Conservation (phyloP, 108 stramenopile genomes). For the Pseudonitzschia delicatissima region DNA sequence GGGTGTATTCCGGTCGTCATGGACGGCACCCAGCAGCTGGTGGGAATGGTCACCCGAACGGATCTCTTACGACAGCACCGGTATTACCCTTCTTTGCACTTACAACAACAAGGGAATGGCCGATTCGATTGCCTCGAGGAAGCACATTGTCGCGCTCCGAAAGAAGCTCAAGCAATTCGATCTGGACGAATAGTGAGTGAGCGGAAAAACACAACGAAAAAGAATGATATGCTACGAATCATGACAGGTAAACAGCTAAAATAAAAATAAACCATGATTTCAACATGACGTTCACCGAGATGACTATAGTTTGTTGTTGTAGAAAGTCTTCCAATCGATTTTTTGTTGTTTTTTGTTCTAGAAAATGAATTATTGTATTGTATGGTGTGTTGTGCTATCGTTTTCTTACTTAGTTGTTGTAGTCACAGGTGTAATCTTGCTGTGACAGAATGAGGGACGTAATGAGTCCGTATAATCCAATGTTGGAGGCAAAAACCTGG, state of each 20-base stretch:
- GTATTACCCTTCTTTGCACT: slow-evolving; percentile 81
- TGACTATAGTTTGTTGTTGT: too few relatives aligned
- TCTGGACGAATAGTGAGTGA: slow-evolving; percentile 35
- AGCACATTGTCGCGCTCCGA: slow-evolving; percentile 77
- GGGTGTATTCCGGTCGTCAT: slow-evolving; percentile 84
- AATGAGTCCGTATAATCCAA: slow-evolving; percentile 97
- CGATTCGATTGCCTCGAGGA: slow-evolving; percentile 69
- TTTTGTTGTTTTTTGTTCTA: neutral
- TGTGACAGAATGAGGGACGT: slow-evolving; percentile 92
- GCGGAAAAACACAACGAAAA: neutral
- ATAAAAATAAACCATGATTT: too few relatives aligned
- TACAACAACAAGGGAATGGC: slow-evolving; percentile 89
- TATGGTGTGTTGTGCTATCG: neutral
- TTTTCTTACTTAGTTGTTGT: slow-evolving; percentile 12
- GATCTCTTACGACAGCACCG: slow-evolving; percentile 83
- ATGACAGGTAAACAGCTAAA: too few relatives aligned
- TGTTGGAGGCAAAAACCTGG: slow-evolving; percentile 96
- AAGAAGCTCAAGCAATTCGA: slow-evolving; percentile 82
- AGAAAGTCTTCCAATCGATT: too few relatives aligned
- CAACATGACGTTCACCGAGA: too few relatives aligned
- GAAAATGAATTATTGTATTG: neutral
- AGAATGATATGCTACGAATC: neutral
- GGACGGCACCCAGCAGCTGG: slow-evolving; percentile 67
- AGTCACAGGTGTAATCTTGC: slow-evolving; percentile 38
- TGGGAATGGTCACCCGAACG: slow-evolving; percentile 88